Conservation (phyloP, 495 filamentous ascomycete species). For the Massariosphaeria phaeospora region DNA sequence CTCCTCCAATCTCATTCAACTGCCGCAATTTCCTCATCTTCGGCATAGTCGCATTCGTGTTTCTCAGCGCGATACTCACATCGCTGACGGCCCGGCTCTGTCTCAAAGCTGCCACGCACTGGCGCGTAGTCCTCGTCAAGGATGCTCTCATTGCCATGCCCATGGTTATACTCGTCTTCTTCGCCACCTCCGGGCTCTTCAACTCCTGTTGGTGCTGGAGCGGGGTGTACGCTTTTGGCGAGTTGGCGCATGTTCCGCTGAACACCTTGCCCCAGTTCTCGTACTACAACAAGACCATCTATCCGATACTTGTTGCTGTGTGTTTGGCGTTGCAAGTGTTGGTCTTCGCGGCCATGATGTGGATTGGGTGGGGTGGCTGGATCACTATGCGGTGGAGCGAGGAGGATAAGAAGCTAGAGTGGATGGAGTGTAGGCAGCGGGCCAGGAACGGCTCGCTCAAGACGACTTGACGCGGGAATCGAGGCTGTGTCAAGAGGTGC, state of each 20-base stretch:
- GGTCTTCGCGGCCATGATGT: constrained; percentile 9
- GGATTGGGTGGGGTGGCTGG: constrained; percentile 18
- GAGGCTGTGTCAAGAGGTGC: too few relatives aligned
- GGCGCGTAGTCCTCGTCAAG: constrained; percentile 28
- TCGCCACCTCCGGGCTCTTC: constrained; percentile 30
- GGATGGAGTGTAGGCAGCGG: not conserved
- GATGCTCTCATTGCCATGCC: constrained; percentile 28
- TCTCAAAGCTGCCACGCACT: constrained; percentile 18
- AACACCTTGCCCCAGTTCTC: constrained; percentile 2
- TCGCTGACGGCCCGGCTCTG: not conserved
- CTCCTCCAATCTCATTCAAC: constrained; percentile 29
- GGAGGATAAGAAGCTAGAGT: constrained; percentile 10
- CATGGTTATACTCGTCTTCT: constrained; percentile 29
- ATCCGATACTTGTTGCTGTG: constrained; percentile 18
- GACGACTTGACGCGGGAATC: too few relatives aligned
- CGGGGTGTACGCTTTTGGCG: constrained; percentile 14
- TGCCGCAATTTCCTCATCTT: constrained; percentile 31
- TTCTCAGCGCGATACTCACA: constrained; percentile 25
- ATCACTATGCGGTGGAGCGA: constrained; percentile 25
- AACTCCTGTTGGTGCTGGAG: constrained; percentile 38
- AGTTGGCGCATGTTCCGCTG: constrained; percentile 12
- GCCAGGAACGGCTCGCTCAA: too few relatives aligned
- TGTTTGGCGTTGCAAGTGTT: constrained; percentile 18
- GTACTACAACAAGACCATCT: constrained; percentile 9
- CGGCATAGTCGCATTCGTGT: constrained; percentile 12